Conservation (phyloP, 2,329 filamentous ascomycete species). For the Fusarium tricinctum region DNA sequence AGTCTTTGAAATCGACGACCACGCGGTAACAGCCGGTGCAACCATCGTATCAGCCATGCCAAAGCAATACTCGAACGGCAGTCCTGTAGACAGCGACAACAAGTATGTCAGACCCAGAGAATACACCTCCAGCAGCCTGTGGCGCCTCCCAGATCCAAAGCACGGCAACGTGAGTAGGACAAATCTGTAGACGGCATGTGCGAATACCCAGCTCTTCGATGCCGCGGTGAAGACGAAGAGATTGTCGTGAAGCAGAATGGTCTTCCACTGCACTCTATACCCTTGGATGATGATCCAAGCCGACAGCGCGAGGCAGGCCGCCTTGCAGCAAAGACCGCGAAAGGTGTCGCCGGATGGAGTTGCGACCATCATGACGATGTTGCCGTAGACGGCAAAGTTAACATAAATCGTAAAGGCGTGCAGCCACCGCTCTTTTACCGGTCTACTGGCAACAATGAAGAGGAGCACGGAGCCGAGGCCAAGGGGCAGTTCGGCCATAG, state of each 20-base stretch:
- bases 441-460: not conserved
- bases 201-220: constrained; percentile 7
- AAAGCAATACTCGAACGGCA: constrained; percentile 14
- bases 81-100: not conserved
- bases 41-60: constrained; percentile 5
- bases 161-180: constrained; percentile 5
- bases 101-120: constrained; percentile 6
- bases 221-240: constrained; percentile 8
- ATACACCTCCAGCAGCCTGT: constrained; percentile 3
- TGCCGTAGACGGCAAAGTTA: constrained; percentile 9
- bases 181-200: not conserved
- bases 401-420: constrained; percentile 2
- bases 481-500: not conserved
- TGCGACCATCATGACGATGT: constrained; percentile 13
- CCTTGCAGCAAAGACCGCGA: constrained; percentile 3
- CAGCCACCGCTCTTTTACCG: not conserved
- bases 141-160: constrained; percentile 6
- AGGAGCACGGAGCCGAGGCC: constrained; percentile 4
- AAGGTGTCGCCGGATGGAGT: not conserved
- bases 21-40: not conserved
- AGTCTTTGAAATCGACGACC: constrained; percentile 5
- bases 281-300: not conserved
- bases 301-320: not conserved
- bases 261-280: not conserved
- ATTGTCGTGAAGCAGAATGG: not conserved